Evolutionary conservation across 192 early-diverging fungal species (phyloP).

Genomic region (Lobosporangium transversale): DNA sequence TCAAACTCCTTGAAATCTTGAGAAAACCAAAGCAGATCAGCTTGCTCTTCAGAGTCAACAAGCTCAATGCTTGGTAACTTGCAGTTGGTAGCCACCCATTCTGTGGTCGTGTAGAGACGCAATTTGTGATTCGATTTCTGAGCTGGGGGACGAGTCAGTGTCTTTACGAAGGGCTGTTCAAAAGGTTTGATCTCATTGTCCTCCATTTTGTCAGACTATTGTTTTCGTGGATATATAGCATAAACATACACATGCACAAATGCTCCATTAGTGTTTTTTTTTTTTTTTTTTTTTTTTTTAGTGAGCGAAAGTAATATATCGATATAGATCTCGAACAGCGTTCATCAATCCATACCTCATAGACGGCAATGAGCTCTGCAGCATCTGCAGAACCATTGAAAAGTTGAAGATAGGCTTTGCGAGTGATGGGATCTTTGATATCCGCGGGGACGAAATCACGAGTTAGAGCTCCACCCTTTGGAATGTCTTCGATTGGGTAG

Average conservation of each 20-base stretch:
- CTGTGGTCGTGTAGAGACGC: conserved; percentile 53
- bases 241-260: no score
- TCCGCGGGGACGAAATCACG: conserved; percentile 70
- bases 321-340: no score
- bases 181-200: conserved; percentile 38
- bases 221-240: background rate
- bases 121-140: conserved; percentile 9
- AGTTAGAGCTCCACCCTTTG: conserved; percentile 59
- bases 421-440: conserved; percentile 57
- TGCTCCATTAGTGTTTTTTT: no score
- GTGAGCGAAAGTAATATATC: no score
- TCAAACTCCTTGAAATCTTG: conserved; percentile 58
- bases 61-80: conserved; percentile 52
- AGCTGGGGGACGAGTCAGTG: conserved; percentile 2
- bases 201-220: conserved; percentile 34
- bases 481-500: conserved; percentile 68
- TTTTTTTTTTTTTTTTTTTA: no score
- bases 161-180: conserved; percentile 42
- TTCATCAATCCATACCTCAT: conserved; percentile 9
- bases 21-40: conserved; percentile 57
- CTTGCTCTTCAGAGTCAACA: conserved; percentile 40
- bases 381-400: conserved; percentile 44
- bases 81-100: conserved; percentile 54
- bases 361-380: conserved; percentile 47
- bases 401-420: conserved; percentile 65